phyloP scores from a whole-genome alignment of 1,284 basidiomycete genomes.

The Athelia psychrophila region DNA sequence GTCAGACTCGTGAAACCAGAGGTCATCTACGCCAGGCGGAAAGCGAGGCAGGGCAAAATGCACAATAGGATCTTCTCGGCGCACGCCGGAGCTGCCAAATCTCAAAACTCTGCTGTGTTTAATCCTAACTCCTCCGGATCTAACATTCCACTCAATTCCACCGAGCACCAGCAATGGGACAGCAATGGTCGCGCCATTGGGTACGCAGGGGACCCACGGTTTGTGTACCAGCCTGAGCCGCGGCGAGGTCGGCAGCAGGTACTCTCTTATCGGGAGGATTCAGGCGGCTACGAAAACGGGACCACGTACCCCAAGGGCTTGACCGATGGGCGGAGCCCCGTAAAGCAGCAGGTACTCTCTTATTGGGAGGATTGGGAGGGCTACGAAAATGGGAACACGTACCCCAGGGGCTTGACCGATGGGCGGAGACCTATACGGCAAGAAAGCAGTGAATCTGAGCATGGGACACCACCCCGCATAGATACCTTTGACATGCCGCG shows the following conservation, averaged over 20 bases:
- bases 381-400: constrained; percentile 4
- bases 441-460: constrained; percentile 24
- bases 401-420: constrained; percentile 2
- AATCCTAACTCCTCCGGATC: constrained; percentile 35
- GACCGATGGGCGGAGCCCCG: neutral
- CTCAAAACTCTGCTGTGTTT: constrained; percentile 27
- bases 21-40: constrained; percentile 75
- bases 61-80: constrained; percentile 3
- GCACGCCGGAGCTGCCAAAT: constrained; percentile 25
- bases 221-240: constrained; percentile 36
- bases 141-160: constrained; percentile 33
- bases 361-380: neutral
- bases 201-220: constrained; percentile 29
- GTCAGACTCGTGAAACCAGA: constrained; percentile 75
- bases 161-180: constrained; percentile 35
- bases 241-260: constrained; percentile 15
- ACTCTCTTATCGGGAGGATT: neutral
- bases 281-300: constrained; percentile 3
- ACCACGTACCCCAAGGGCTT: neutral
- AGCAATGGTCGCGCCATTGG: constrained; percentile 29
- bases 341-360: constrained; percentile 11
- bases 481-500: neutral
- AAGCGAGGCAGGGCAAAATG: constrained; percentile 55
- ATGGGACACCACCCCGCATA: constrained; percentile 12
- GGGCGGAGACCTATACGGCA: constrained; percentile 15